Evolutionary conservation across 139 green algal species (phyloP).

Genomic region (Volvox reticuliferus): DNA sequence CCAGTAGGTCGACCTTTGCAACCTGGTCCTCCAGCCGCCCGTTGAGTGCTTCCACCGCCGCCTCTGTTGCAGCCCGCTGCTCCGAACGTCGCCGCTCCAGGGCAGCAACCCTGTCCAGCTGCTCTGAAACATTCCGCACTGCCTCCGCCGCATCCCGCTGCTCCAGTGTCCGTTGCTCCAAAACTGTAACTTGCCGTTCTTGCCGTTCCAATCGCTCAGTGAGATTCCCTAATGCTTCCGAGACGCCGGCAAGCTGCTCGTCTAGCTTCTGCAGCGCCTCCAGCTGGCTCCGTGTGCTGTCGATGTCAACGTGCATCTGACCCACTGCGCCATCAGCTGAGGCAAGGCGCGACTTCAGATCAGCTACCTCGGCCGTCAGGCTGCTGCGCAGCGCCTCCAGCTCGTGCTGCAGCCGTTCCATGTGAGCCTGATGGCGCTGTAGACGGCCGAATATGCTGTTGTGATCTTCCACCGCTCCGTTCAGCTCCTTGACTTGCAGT

Average conservation of each 20-base stretch:
- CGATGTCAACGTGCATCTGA: not conserved
- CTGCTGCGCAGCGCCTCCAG: not conserved
- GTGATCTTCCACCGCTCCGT: conserved; percentile 17
- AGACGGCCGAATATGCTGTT: conserved; percentile 39
- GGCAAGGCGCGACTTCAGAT: not conserved
- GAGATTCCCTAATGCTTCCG: not conserved
- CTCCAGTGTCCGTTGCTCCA: not conserved
- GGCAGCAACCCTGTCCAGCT: not conserved
- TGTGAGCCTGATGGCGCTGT: conserved; percentile 24
- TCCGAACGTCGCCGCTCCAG: not conserved
- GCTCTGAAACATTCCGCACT: no score
- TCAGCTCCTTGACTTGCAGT: conserved; percentile 34
- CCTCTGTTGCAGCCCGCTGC: not conserved
- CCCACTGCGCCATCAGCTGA: not conserved
- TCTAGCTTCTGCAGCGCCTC: not conserved
- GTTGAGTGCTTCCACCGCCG: not conserved
- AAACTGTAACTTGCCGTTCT: not conserved
- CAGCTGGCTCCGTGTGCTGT: not conserved
- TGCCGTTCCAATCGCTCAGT: not conserved
- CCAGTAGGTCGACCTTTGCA: not conserved
- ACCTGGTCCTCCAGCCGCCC: not conserved
- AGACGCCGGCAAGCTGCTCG: not conserved
- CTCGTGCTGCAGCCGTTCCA: conserved; percentile 25
- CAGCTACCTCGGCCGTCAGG: not conserved
- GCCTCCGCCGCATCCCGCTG: not conserved